These are phyloP conservation scores for Wickerhamiella dianesei DNA, from an alignment of 805 yeast genomes.

Conservation along the genomic window DNA sequence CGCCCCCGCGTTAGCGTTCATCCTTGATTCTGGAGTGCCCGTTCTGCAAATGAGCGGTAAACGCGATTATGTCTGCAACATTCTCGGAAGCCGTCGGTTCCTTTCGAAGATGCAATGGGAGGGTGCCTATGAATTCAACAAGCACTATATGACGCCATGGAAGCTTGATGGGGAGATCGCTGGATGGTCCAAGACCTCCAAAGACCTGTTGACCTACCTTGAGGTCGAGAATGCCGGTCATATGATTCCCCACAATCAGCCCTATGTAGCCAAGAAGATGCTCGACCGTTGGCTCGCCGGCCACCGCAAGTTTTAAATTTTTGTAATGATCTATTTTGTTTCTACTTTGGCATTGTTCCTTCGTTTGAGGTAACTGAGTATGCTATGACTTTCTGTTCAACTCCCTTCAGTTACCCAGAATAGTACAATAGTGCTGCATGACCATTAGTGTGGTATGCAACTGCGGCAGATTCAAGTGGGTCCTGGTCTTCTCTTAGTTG, in stretches of 20 bases:
- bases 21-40: slow-evolving; percentile 63
- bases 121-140: slow-evolving; percentile 39
- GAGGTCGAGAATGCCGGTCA: slow-evolving; percentile 87
- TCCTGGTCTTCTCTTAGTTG: too few species aligned
- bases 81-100: slow-evolving; percentile 92
- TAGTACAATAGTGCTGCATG: too few species aligned
- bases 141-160: slow-evolving; percentile 27
- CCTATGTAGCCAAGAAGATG: slow-evolving; percentile 63
- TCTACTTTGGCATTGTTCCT: too few species aligned
- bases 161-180: slow-evolving; percentile 31
- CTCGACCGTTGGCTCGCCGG: slow-evolving; percentile 62
- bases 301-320: slow-evolving; percentile 9
- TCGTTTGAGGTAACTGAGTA: too few species aligned
- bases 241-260: slow-evolving; percentile 90
- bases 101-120: slow-evolving; percentile 56
- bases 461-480: too few species aligned
- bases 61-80: slow-evolving; percentile 90
- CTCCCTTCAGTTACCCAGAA: too few species aligned
- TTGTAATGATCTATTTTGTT: too few species aligned
- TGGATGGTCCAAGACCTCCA: slow-evolving; percentile 62
- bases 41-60: slow-evolving; percentile 90
- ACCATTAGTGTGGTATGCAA: too few species aligned
- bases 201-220: slow-evolving; percentile 59
- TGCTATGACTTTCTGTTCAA: too few species aligned
- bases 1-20: slow-evolving; percentile 53